Conservation (phyloP, 2,329 filamentous ascomycete species). For the Botrytis squamosa region DNA sequence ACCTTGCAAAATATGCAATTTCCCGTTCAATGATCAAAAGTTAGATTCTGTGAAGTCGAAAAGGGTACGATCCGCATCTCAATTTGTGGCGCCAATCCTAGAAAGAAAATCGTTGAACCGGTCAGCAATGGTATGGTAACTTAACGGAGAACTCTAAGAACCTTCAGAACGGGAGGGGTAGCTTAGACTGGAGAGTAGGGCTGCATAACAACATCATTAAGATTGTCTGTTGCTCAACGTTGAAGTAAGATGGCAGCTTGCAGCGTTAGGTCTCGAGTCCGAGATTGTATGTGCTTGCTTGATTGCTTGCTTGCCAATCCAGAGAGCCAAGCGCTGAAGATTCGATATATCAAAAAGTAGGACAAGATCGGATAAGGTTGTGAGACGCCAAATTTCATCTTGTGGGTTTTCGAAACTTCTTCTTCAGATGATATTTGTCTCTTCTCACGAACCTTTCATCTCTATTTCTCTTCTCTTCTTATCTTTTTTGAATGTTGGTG, state of each 20-base stretch:
- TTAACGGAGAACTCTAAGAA: conserved; percentile 3
- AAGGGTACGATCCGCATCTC: background rate
- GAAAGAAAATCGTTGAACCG: conserved; percentile 3
- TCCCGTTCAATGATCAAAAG: conserved; percentile 18
- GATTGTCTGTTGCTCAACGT: conserved; percentile 19
- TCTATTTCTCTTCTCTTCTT: background rate
- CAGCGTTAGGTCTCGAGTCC: conserved; percentile 16
- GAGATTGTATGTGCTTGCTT: conserved; percentile 6
- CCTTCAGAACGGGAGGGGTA: background rate
- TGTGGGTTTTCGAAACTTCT: conserved; percentile 15
- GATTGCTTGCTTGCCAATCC: conserved; percentile 11
- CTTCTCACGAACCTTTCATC: background rate
- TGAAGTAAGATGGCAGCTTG: conserved; percentile 17
- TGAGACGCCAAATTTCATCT: conserved; percentile 22
- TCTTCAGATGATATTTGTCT: conserved; percentile 12
- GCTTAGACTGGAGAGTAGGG: conserved; percentile 9
- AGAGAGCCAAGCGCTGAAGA: conserved; percentile 13
- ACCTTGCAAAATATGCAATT: conserved; percentile 17
- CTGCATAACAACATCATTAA: conserved; percentile 17
- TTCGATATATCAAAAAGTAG: conserved; percentile 22
- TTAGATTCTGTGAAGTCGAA: conserved; percentile 6
- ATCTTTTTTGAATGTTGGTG: conserved; percentile 7
- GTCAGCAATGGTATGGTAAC: conserved; percentile 1
- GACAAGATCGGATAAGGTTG: conserved; percentile 26
- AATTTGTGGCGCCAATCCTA: conserved; percentile 2